Percentiles rank a stretch among this genome's conserved stretches.
phyloP scores from a whole-genome alignment of 2,329 filamentous ascomycete genomes.

The Trichoderma atroviride region DNA sequence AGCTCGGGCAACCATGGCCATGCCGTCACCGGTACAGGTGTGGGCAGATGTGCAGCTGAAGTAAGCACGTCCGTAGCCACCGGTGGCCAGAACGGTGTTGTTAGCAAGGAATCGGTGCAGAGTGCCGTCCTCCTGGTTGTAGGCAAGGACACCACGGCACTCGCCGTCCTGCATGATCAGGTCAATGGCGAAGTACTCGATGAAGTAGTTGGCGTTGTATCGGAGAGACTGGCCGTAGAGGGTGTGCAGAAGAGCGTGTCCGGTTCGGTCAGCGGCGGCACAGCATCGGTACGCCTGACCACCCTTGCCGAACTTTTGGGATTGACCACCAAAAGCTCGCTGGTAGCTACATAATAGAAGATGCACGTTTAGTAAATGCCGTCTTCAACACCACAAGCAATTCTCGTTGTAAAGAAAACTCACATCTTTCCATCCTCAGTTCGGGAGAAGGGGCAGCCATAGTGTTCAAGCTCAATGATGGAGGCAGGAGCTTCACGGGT shows the following conservation, averaged over 20 bases:
- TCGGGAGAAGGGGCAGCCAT: slow-evolving; percentile 94
- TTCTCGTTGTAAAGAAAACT: slow-evolving; percentile 38
- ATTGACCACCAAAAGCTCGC: slow-evolving; percentile 97
- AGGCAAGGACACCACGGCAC: slow-evolving; percentile 94
- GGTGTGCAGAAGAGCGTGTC: slow-evolving; percentile 96
- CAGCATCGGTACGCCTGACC: slow-evolving; percentile 98
- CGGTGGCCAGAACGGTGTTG: slow-evolving; percentile 95
- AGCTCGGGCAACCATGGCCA: slow-evolving; percentile 98
- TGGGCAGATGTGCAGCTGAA: slow-evolving; percentile 98
- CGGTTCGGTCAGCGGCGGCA: slow-evolving; percentile 93
- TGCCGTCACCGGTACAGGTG: slow-evolving; percentile 98
- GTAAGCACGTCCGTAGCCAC: slow-evolving; percentile 96
- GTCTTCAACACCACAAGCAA: not conserved
- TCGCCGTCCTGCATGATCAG: slow-evolving; percentile 97
- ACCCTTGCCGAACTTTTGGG: slow-evolving; percentile 91
- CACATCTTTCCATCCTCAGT: slow-evolving; percentile 95
- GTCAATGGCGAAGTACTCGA: slow-evolving; percentile 97
- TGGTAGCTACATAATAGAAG: slow-evolving; percentile 68
- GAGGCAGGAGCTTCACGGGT: slow-evolving; percentile 89
- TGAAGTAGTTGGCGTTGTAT: slow-evolving; percentile 99
- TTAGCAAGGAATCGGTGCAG: slow-evolving; percentile 95
- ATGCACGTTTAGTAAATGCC: not conserved
- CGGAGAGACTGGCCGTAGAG: slow-evolving; percentile 95
- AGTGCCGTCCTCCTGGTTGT: slow-evolving; percentile 98
- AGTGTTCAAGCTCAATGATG: slow-evolving; percentile 94